These are phyloP conservation scores for Beauveria sp. DNA, from an alignment of 2,329 filamentous ascomycete species.

Conservation along the genomic window DNA sequence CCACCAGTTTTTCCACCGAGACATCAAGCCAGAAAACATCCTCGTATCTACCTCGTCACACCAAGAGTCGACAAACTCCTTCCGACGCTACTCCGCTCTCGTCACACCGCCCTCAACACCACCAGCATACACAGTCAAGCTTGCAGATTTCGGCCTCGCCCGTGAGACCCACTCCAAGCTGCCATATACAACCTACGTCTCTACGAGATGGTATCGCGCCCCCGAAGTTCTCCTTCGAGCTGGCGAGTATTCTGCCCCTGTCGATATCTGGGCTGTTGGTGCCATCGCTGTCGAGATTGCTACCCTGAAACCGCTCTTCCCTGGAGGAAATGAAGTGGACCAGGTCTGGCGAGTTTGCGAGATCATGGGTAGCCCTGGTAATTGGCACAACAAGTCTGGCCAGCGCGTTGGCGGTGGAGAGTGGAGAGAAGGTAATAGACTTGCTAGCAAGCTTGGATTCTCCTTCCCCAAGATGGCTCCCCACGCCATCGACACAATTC, in stretches of 20 bases:
- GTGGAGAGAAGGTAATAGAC: constrained; percentile 87
- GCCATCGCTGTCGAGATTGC: constrained; percentile 98
- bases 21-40: constrained; percentile 99
- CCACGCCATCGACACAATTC: constrained; percentile 89
- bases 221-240: constrained; percentile 90
- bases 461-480: constrained; percentile 99
- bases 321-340: constrained; percentile 95
- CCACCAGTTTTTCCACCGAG: constrained; percentile 95
- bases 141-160: constrained; percentile 96
- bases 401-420: constrained; percentile 86
- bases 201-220: constrained; percentile 94
- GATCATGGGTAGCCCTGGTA: constrained; percentile 97
- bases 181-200: constrained; percentile 97
- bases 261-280: constrained; percentile 97
- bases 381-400: constrained; percentile 93
- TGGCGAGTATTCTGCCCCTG: constrained; percentile 92
- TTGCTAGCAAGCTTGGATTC: constrained; percentile 94
- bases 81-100: constrained; percentile 85
- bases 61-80: constrained; percentile 74
- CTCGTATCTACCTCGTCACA: constrained; percentile 86
- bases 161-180: constrained; percentile 93
- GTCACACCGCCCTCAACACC: constrained; percentile 94
- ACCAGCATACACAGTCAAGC: constrained; percentile 91
- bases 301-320: constrained; percentile 92
- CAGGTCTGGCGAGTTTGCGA: constrained; percentile 99